A percentile compares a stretch with the other conserved stretches of the same genome.
Conservation (phyloP, 139 green algal species). For the Coccomyxa sp. region DNA sequence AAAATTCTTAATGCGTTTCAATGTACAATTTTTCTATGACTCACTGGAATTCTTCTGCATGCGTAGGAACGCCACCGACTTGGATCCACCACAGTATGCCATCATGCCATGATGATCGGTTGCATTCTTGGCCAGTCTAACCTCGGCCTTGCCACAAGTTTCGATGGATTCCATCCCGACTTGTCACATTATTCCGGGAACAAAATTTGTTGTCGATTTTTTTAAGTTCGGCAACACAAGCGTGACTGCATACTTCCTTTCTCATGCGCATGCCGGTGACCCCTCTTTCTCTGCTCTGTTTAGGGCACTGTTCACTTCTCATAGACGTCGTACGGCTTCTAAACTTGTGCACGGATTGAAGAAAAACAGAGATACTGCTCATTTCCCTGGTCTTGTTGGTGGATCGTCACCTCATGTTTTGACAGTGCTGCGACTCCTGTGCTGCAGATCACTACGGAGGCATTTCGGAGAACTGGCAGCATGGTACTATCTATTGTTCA, state of each 20-base stretch:
- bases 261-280: conserved; percentile 64
- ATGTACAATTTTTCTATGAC: too few relatives aligned
- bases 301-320: neutral
- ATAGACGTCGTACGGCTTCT: neutral
- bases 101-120: too few relatives aligned
- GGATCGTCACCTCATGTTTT: neutral
- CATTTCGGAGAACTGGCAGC: conserved; percentile 59
- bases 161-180: conserved; percentile 5
- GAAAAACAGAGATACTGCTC: too few relatives aligned
- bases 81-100: too few relatives aligned
- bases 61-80: too few relatives aligned
- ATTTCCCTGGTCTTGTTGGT: neutral
- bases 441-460: conserved; percentile 78
- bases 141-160: too few relatives aligned
- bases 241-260: conserved; percentile 47
- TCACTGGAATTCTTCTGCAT: too few relatives aligned
- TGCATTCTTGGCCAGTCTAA: too few relatives aligned
- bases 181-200: conserved; percentile 35
- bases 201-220: conserved; percentile 47
- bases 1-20: too few relatives aligned
- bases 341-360: neutral
- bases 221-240: conserved; percentile 24
- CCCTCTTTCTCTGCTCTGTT: neutral
- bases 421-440: neutral
- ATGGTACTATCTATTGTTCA: conserved; percentile 77